These are phyloP conservation scores for Hemerocallis citrina DNA, from an alignment of 106 monocot species.

Conservation along the genomic window DNA sequence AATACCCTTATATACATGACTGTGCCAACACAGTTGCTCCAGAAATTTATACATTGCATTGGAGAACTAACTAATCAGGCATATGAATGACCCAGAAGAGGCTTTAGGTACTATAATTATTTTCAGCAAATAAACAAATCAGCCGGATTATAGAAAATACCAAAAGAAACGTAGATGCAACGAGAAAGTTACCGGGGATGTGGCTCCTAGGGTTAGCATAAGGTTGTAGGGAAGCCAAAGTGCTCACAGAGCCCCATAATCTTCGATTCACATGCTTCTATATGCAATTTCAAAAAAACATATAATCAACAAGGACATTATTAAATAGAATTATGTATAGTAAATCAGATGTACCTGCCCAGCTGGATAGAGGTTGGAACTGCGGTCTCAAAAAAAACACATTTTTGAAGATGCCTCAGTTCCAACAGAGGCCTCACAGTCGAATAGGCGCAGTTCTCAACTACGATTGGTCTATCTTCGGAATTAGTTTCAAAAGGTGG, in stretches of 20 bases:
- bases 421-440: no score
- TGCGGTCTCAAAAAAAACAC: no score
- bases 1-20: no score
- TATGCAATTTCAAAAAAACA: constrained; percentile 5
- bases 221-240: constrained; percentile 57
- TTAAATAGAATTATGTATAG: not conserved
- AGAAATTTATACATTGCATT: no score
- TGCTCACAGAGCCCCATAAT: constrained; percentile 62
- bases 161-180: no score
- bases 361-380: constrained; percentile 27
- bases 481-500: no score
- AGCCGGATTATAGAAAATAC: not conserved
- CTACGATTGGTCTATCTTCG: no score
- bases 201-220: constrained; percentile 43
- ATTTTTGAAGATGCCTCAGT: no score
- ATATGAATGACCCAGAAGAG: no score
- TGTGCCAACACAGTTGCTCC: no score
- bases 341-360: constrained; percentile 23
- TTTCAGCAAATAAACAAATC: not conserved
- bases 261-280: constrained; percentile 32
- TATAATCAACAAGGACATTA: not conserved
- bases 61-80: no score
- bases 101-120: not conserved
- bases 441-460: no score
- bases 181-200: constrained; percentile 38